Evolutionary conservation across 1,284 basidiomycete species (phyloP), one percentile per base, ranked within the genome.

Genomic region (Polyporus tsugae): DNA sequence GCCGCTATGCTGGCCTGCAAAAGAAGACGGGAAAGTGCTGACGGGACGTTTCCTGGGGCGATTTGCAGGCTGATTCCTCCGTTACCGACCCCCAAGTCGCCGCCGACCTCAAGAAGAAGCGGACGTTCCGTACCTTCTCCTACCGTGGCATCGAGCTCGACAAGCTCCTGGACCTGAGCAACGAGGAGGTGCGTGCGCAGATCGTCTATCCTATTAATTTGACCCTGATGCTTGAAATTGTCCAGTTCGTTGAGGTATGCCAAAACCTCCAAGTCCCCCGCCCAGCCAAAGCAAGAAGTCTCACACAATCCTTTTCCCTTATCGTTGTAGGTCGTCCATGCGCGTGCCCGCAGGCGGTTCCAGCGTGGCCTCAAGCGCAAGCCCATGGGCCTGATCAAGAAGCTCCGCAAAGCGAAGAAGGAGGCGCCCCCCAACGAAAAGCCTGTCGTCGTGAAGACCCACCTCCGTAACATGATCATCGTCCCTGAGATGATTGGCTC

Each of bases 401-500:
- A 99, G 86, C 89, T 99, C 76, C 95, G 98, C 83, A 98, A 98
- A 85, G 95, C 98, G 74, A 99, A 99, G 92, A 98, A 97, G 87
- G 97, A 99, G 84, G 95, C 96, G 57, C 94, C 89, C 70, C 95
- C 97, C 78, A 98, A 98, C 86, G 95, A 99, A 87, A 99, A 99
- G 89, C 98, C 98, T 72, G 89, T 95, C 66, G 94, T 96, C 76
- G 96, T 99, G 81, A 99, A 99, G 91, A 99, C 98, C 67, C 98
- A 99, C 86, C 88, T 99, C 76, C 96, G 97, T 81, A 93, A 99
- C 87, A 99, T 99, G 97, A 97, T 99, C 83, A 92, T 99, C 82
- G 97, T 99, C 72, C 98, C 97, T 67, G 97, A 99, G 88, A 99
- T 99, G 98, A 98, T 99, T 82, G 97, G 97, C 74, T 94, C 91